A percentile compares a stretch with the other conserved stretches of the same genome.
These are phyloP conservation scores for Coemansia sp. DNA, from an alignment of 192 early-diverging fungal species.

Conservation along the genomic window DNA sequence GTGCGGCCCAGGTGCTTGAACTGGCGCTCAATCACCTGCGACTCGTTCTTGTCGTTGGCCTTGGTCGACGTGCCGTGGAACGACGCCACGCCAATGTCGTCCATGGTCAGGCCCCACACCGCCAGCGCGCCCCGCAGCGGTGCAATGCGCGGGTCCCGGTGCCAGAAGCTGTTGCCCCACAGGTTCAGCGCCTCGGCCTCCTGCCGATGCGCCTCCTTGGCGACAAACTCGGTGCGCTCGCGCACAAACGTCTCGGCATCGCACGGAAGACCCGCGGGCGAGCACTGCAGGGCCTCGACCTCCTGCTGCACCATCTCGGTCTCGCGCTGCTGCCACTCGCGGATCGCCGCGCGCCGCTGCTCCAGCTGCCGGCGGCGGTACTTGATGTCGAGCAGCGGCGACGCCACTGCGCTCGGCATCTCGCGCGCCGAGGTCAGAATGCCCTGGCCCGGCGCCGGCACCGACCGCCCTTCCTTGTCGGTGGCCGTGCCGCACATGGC, in stretches of 20 bases:
- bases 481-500: conserved; percentile 84
- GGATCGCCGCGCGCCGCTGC: conserved; percentile 26
- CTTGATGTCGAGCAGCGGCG: conserved; percentile 75
- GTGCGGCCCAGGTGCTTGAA: conserved; percentile 30
- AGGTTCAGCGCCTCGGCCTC: conserved; percentile 73
- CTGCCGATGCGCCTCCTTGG: conserved; percentile 67
- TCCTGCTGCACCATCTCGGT: conserved; percentile 22
- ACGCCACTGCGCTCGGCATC: conserved; percentile 54
- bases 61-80: too few relatives aligned
- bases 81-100: conserved; percentile 28
- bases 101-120: conserved; percentile 26
- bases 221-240: conserved; percentile 46
- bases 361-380: conserved; percentile 80
- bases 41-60: conserved; percentile 37
- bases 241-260: conserved; percentile 45
- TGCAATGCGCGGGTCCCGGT: conserved; percentile 70
- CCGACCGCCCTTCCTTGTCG: conserved; percentile 95
- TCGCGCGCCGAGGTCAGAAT: conserved; percentile 89
- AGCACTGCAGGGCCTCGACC: conserved; percentile 20
- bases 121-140: conserved; percentile 86
- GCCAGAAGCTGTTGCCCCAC: conserved; percentile 84
- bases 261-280: conserved; percentile 33
- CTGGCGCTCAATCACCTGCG: conserved; percentile 25
- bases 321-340: conserved; percentile 34
- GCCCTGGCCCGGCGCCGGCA: conserved; percentile 93